A percentile compares a stretch with the other conserved stretches of the same genome.
These are phyloP conservation scores for Aureobasidium uvarum DNA, from an alignment of 2,329 filamentous ascomycete genomes.

Conservation along the genomic window DNA sequence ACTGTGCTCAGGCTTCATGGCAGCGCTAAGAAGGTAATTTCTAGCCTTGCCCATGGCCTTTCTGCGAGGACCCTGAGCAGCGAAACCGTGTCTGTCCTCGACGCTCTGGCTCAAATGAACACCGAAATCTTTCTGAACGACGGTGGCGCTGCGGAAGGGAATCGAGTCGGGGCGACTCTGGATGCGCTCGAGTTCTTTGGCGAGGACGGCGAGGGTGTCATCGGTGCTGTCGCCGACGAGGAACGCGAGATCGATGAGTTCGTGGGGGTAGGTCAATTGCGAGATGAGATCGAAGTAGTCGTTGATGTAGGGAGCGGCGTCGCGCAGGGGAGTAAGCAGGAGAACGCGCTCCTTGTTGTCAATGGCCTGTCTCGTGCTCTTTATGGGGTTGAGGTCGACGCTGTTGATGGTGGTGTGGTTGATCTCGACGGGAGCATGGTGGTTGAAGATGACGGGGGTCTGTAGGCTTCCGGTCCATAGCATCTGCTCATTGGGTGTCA, in stretches of 20 bases:
- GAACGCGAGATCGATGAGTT: constrained; percentile 92
- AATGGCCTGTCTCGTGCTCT: constrained; percentile 74
- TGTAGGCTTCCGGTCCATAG: constrained; percentile 85
- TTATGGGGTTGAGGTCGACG: constrained; percentile 80
- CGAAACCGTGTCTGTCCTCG: constrained; percentile 78
- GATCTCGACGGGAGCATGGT: constrained; percentile 82
- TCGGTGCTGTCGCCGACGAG: constrained; percentile 89
- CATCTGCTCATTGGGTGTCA: constrained; percentile 86
- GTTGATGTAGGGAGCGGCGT: constrained; percentile 75
- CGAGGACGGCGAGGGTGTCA: constrained; percentile 83
- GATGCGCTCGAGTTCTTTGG: constrained; percentile 80
- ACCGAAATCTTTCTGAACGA: constrained; percentile 91
- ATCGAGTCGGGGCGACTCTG: constrained; percentile 74
- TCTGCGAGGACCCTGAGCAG: constrained; percentile 82
- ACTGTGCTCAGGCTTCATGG: constrained; percentile 88
- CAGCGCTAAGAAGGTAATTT: constrained; percentile 83
- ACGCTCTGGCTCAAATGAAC: constrained; percentile 73
- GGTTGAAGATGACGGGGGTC: constrained; percentile 95
- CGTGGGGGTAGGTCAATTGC: constrained; percentile 88
- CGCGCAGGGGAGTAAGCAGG: constrained; percentile 88
- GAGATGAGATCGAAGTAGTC: constrained; percentile 93
- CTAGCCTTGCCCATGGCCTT: constrained; percentile 87
- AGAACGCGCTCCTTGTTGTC: constrained; percentile 83
- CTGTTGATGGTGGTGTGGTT: constrained; percentile 76
- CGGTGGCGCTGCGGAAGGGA: constrained; percentile 78